Evolutionary conservation across 768 basidiomycete species (phyloP), one percentile per base, ranked within the genome.

Genomic region (Punctularia strigosozonata): DNA sequence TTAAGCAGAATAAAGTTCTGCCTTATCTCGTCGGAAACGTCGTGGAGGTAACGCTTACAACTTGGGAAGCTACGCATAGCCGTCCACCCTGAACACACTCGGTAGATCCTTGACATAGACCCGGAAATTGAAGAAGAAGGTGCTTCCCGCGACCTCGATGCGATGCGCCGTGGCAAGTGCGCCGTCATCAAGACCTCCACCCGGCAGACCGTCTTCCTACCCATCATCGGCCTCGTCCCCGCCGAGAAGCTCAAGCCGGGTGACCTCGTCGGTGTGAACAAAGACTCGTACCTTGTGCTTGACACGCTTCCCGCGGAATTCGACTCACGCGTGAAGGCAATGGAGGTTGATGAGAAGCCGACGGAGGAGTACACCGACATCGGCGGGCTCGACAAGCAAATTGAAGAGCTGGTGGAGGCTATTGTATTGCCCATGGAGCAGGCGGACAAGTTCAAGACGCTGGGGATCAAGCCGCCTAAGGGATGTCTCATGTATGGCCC

Each of bases 111-210:
- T 39, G 82, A 98, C 47, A 80, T 98, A 30, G 91, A 94, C 57
- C 83, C 89, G 6, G 92, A 97, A 55, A 77, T 70, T 20, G 86
- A 92, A 60, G 89, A 92, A 53, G 86, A 91, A 45, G 95, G 95
- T 36, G 91, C 90, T n/a, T 87, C 85, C 52, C 84, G 86, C 53
- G 92, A 98, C 60, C 66, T 92, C 36, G 87, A 95, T 56, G 86
- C 84, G n/a, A 86, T 86, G 73, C 87, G 89, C 49, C 89, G 88
- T 64, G 90, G 90, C 20, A 95, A 98, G 68, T 95, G 90, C 50
- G 95, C 95, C 13, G 94, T 98, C 38, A 91, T 98, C 67, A 99
- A 99, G 65, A 98, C 95, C 4, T 92, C 91, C 1, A 98, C 94
- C 6, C 82, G 95, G 43, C 95, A 95, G 64, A 98, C 95, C 33